Evolutionary conservation across 1,284 basidiomycete genomes (phyloP), one percentile per base, ranked within the genome.

Genomic region (Tilletia caries): DNA sequence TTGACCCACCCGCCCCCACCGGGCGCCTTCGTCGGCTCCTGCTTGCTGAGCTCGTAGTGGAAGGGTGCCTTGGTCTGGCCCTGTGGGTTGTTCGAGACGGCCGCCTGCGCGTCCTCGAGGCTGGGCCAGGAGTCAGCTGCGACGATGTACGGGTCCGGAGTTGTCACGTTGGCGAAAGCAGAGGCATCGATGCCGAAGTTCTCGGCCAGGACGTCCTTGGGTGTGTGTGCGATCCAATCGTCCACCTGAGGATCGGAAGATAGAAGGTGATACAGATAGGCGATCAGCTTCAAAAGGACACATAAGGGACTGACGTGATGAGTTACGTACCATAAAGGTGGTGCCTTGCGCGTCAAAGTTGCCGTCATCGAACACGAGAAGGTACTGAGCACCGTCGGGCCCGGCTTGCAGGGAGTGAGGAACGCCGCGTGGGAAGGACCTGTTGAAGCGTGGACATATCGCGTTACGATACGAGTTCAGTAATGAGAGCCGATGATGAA

Each of bases 21-120:
- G 27, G 64, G 48, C 1, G 86, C 85, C 2, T 89, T 89, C 86
- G 90, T 91, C 70, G 90, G 90, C 82, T 89, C 90, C 64, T 90
- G 85, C 77, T 90, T 34, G 4, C 37, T 33, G 10, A 67, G 67
- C 67, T 34, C 48, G 62, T 65, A 71, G 44, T 62, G 50, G 58
- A 65, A 71, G 4, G 70, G 70, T 23, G 58, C 48, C 1, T 46
- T 46, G 23, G 54, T 64, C 65, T 67, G 34, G 12, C 70, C 70
- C 1, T 12, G 60, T n/a, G 70, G 67, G n/a, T 46, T 48, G 2
- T 5, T 2, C 15, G 52, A 54, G 1, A 71, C 67, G 2, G 65
- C 67, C 33, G 65, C 18, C 15, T 43, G 27, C 32, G 70, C 67
- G 1, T 67, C 69, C 18, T 48, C 29, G 27, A 70, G 43, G 37